phyloP scores from a whole-genome alignment of 2,329 filamentous ascomycete species.

The Chrysosporium keratinophilum region DNA sequence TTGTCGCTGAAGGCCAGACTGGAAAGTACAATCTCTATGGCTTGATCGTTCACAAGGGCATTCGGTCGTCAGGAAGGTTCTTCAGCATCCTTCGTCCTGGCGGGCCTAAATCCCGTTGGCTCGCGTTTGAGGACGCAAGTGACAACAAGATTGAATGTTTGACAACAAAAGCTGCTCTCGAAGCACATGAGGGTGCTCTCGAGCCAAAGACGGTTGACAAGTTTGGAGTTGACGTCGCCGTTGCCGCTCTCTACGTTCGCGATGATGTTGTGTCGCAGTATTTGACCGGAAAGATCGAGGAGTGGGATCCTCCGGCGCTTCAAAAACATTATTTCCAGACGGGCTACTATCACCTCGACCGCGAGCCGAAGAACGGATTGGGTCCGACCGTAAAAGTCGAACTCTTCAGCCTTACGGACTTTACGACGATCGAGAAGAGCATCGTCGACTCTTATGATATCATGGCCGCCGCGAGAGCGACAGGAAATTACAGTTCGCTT shows the following conservation, averaged over 20 bases:
- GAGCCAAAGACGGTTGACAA: constrained; percentile 31
- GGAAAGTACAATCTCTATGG: constrained; percentile 49
- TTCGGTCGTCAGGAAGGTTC: constrained; percentile 49
- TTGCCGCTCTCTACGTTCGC: constrained; percentile 48
- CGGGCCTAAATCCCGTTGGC: constrained; percentile 48
- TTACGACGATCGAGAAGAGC: constrained; percentile 25
- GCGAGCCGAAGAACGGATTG: constrained; percentile 9
- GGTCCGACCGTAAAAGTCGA: constrained; percentile 28
- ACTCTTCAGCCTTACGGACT: constrained; percentile 31
- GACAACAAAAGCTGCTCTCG: constrained; percentile 46
- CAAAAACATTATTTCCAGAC: constrained; percentile 33
- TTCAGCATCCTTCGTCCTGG: constrained; percentile 50
- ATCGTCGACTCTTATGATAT: constrained; percentile 38
- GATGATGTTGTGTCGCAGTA: constrained; percentile 37
- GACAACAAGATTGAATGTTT: constrained; percentile 48
- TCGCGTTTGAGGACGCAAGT: constrained; percentile 48
- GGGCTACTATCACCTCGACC: constrained; percentile 14
- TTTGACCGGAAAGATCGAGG: constrained; percentile 35
- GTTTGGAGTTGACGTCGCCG: constrained; percentile 42
- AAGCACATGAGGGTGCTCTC: constrained; percentile 41
- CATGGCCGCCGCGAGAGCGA: constrained; percentile 30
- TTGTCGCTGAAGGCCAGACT: constrained; percentile 26
- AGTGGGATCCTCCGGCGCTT: constrained; percentile 39
- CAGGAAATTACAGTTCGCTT: constrained; percentile 17
- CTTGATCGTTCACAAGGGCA: constrained; percentile 50